A percentile compares a stretch with the other conserved stretches of the same genome.
Conservation (phyloP, 192 early-diverging fungal genomes). For the Umbelopsis sp. region DNA sequence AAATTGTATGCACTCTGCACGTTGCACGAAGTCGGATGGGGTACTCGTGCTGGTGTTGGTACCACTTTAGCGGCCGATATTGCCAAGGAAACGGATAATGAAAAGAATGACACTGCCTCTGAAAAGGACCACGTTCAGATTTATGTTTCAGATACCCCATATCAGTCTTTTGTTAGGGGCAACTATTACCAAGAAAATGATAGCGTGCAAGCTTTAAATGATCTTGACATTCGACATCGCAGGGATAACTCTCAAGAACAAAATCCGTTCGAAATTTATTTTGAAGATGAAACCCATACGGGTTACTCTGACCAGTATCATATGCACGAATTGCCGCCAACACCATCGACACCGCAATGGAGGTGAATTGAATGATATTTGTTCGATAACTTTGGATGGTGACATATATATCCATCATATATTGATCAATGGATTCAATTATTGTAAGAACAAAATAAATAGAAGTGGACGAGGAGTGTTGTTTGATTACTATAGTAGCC, state of each 20-base stretch:
- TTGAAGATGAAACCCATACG: not conserved
- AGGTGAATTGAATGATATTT: not conserved
- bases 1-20: conserved; percentile 64
- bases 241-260: not conserved
- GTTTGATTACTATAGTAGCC: too few relatives aligned
- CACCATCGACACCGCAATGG: not conserved
- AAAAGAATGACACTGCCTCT: not conserved
- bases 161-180: not conserved
- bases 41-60: conserved; percentile 48
- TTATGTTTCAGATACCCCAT: not conserved
- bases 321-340: not conserved
- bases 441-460: too few relatives aligned
- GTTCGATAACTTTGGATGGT: too few relatives aligned
- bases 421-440: too few relatives aligned
- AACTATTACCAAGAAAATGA: not conserved
- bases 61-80: conserved; percentile 32
- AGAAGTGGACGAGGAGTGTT: too few relatives aligned
- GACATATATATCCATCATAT: too few relatives aligned
- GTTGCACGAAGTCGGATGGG: conserved; percentile 60
- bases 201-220: not conserved
- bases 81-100: conserved; percentile 26
- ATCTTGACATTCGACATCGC: not conserved
- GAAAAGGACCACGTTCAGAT: not conserved
- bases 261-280: not conserved
- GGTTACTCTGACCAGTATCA: not conserved